These are phyloP conservation scores for Earliella scabrosa DNA, from an alignment of 1,284 basidiomycete genomes.

Conservation along the genomic window DNA sequence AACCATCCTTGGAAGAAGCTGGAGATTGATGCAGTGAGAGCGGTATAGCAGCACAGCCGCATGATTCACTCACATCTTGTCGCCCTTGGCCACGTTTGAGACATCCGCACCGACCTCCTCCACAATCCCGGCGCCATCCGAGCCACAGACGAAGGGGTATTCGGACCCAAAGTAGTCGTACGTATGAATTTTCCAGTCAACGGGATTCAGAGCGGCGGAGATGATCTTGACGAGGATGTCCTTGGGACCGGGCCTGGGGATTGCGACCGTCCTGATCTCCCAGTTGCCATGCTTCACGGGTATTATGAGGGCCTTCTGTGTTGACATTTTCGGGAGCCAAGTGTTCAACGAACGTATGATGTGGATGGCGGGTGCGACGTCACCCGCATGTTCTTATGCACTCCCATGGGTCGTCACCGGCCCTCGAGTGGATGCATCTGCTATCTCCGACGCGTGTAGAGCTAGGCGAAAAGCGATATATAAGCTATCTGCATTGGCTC, in stretches of 20 bases:
- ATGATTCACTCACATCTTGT: not conserved
- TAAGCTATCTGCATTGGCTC: too few relatives aligned
- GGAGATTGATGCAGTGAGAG: not conserved
- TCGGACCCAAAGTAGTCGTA: slow-evolving; percentile 25
- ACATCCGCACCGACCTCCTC: slow-evolving; percentile 48
- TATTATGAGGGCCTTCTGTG: slow-evolving; percentile 35
- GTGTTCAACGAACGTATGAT: too few relatives aligned
- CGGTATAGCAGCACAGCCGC: not conserved
- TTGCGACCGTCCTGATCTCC: slow-evolving; percentile 18
- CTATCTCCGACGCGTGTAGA: too few relatives aligned
- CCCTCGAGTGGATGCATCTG: too few relatives aligned
- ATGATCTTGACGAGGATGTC: slow-evolving; percentile 46
- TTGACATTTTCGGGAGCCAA: slow-evolving; percentile 24
- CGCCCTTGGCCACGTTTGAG: slow-evolving; percentile 43
- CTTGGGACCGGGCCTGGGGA: slow-evolving; percentile 41
- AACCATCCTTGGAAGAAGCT: slow-evolving; percentile 33
- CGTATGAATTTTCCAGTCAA: slow-evolving; percentile 42
- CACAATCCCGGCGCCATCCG: slow-evolving; percentile 51
- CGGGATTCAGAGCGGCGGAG: slow-evolving; percentile 45
- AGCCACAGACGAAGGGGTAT: slow-evolving; percentile 46
- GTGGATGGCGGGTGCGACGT: too few relatives aligned
- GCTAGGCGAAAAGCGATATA: too few relatives aligned
- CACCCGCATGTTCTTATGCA: too few relatives aligned
- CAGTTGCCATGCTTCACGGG: slow-evolving; percentile 21
- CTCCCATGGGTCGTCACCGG: too few relatives aligned